Percentiles rank a stretch among this genome's conserved stretches.
These are phyloP conservation scores for Groenewaldozyma tartarivorans DNA, from an alignment of 805 yeast species.

Conservation along the genomic window DNA sequence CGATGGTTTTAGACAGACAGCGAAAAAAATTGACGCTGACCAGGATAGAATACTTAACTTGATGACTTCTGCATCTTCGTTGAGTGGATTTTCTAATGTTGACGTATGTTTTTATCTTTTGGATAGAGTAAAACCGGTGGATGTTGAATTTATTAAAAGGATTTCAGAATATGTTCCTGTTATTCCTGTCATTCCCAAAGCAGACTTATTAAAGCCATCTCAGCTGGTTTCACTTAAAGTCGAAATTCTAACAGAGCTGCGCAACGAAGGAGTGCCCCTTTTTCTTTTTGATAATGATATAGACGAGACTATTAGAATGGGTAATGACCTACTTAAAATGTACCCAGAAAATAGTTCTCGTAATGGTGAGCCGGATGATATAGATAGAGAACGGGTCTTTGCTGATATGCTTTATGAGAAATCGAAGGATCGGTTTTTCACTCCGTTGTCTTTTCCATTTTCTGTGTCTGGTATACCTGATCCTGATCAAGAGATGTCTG, in stretches of 20 bases:
- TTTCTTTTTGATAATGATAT: constrained; percentile 15
- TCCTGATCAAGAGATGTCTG: constrained; percentile 16
- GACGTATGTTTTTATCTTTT: constrained; percentile 20
- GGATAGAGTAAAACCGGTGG: constrained; percentile 11
- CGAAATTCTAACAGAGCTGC: constrained; percentile 11
- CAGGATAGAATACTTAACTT: constrained; percentile 14
- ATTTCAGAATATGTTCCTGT: constrained; percentile 16
- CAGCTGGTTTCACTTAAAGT: constrained; percentile 8
- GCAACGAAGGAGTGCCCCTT: constrained; percentile 13
- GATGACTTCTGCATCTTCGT: constrained; percentile 16
- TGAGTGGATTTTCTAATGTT: constrained; percentile 16
- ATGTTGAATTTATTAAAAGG: constrained; percentile 13
- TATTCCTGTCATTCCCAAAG: constrained; percentile 16
- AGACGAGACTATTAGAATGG: constrained; percentile 13
- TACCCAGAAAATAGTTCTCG: background rate
- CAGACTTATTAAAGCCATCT: constrained; percentile 10
- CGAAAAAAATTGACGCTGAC: constrained; percentile 15
- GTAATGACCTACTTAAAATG: background rate
- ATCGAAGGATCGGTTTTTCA: background rate
- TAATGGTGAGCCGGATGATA: background rate
- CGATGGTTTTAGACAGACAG: constrained; percentile 14
- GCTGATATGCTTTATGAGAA: background rate
- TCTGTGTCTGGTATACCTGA: constrained; percentile 11
- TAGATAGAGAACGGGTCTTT: background rate
- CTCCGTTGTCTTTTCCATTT: constrained; percentile 15